Conservation (phyloP, 345 rosid genomes). For the Populus pruinosa region DNA sequence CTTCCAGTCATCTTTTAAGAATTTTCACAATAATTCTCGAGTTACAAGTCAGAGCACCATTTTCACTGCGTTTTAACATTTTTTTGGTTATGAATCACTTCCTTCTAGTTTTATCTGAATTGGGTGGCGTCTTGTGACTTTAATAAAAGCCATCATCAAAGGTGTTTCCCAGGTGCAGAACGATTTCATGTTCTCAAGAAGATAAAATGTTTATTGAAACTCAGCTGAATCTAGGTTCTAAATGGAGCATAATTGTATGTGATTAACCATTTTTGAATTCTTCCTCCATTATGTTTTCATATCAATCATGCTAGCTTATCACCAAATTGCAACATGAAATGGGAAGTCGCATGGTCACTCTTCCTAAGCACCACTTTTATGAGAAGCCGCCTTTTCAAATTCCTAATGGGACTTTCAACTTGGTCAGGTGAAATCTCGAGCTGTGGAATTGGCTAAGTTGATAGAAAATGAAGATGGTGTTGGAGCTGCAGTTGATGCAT, state of each 20-base stretch:
- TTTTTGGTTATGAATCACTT: too few species aligned
- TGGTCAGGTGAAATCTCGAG: constrained; percentile 66
- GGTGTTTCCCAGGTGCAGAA: background rate
- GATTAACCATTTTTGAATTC: background rate
- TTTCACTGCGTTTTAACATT: too few species aligned
- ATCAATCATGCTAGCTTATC: background rate
- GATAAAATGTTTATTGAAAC: background rate
- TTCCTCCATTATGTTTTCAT: background rate
- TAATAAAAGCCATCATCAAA: background rate
- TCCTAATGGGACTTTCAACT: background rate
- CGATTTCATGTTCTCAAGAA: background rate
- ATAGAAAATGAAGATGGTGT: constrained; percentile 96
- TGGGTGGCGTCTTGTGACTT: background rate
- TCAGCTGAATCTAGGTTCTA: background rate
- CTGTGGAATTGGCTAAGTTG: constrained; percentile 62
- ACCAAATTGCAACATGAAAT: background rate
- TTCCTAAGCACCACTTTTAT: background rate
- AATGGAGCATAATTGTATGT: background rate
- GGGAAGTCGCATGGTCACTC: background rate
- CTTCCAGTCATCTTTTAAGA: background rate
- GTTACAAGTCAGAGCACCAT: too few species aligned
- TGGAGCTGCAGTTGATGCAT: constrained; percentile 81
- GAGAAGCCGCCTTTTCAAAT: background rate
- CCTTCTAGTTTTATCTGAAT: background rate
- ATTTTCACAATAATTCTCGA: background rate